These are phyloP conservation scores for Capsaspora owczarzaki DNA, from an alignment of 78 protist genomes.

Conservation along the genomic window DNA sequence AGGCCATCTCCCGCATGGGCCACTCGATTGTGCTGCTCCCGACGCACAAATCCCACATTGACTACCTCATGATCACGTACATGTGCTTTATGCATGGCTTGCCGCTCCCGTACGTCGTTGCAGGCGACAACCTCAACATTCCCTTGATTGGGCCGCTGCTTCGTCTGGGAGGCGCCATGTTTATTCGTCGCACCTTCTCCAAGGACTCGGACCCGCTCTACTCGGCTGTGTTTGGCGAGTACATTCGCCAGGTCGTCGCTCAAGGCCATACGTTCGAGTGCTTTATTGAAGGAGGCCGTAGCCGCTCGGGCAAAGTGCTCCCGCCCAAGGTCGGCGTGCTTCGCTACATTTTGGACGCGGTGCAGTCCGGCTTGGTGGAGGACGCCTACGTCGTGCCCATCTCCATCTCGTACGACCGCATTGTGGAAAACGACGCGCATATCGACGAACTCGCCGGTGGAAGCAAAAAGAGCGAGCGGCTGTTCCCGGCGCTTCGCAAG, in stretches of 20 bases:
- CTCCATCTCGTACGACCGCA: not conserved
- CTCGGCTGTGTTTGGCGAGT: not conserved
- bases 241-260: not conserved
- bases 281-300: not conserved
- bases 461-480: constrained; percentile 7
- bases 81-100: not conserved
- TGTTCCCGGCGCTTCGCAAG: not conserved
- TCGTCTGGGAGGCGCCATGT: not conserved
- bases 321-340: not conserved
- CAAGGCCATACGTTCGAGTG: not conserved
- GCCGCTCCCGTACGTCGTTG: not conserved
- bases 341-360: not conserved
- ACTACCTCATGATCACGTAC: not conserved
- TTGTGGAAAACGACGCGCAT: not conserved
- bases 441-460: not conserved
- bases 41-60: not conserved
- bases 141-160: not conserved
- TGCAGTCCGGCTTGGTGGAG: not conserved
- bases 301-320: not conserved
- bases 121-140: not conserved
- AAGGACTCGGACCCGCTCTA: not conserved
- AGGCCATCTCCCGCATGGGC: not conserved
- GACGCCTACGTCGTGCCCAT: not conserved
- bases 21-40: not conserved
- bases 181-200: not conserved